Base-by-base conservation (phyloP, 768 basidiomycete genomes). In the Amanita exitialis region DNA sequence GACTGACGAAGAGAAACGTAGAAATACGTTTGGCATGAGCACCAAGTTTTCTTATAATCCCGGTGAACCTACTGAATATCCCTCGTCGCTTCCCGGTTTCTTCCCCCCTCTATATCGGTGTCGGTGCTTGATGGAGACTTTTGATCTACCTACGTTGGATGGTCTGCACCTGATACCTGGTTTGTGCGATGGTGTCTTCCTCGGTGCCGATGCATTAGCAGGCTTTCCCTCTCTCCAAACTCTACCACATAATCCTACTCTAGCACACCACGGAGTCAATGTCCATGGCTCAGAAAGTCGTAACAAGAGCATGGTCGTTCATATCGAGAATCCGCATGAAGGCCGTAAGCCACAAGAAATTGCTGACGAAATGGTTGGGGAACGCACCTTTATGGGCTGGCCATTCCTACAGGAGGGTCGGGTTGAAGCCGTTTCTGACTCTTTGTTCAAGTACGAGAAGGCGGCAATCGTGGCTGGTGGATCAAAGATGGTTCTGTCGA, bases 161-260 rank as follows among this genome's bases (percentile, higher is more conserved):
- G 94, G 91, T 2, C 75, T 96, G 13, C 84, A 91, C 57, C 77
- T 96, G 37, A 75, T 94, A 34, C 78, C 86, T 37, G 95, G 95
- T 4, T 78, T 98, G 0, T 80, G 88, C 53, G 85, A 93, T 23
- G 94, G 95, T 15, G 94, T 92, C 8, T 78, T 80, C 50, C 81
- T 94, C 8, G 95, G 95, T 45, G 76, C 79, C 4, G 76, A 83
- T 32, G 90, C 93, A 5, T 74, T 98, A 5, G 92, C 96, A 0
- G 96, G 96, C 8, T 99, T 99, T 77, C 95, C 96, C 0, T 95
- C 96, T 1, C 76, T 98, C 27, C 79, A 94, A 54, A 96, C 94
- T 0, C 74, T 98, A 6, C 89, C 88, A 0, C 78, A 91, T 60
- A 80, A 77, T 0, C 82, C 86, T 9, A 69, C 72, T 20, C 72